Conservation (phyloP, 257 asterid genomes). For the Lycium ferocissimum region DNA sequence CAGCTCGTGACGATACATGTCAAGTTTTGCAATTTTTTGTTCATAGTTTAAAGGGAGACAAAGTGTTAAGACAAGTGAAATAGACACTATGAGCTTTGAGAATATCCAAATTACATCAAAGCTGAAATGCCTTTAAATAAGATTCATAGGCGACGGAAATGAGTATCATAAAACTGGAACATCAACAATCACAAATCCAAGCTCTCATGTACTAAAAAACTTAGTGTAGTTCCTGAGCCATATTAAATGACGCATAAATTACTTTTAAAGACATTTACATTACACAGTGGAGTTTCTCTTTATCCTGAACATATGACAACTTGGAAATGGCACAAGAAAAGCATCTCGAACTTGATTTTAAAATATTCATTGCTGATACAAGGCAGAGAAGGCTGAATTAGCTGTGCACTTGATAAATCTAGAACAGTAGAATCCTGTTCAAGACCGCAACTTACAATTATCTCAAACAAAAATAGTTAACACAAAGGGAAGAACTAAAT, state of each 20-base stretch:
- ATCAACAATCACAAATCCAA: not conserved
- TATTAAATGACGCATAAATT: not conserved
- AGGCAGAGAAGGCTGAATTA: not conserved
- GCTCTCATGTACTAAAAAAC: not conserved
- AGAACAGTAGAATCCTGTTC: not conserved
- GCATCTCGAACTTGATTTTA: not conserved
- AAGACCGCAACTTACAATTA: not conserved
- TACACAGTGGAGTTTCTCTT: not conserved
- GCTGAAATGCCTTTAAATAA: not conserved
- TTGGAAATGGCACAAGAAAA: not conserved
- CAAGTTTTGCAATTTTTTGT: not conserved
- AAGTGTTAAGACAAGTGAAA: not conserved
- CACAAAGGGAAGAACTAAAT: not conserved
- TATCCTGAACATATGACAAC: not conserved
- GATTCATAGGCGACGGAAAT: not conserved
- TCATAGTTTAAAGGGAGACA: not conserved
- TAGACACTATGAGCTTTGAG: not conserved
- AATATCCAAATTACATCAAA: not conserved
- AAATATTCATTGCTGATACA: not conserved
- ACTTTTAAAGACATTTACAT: not conserved
- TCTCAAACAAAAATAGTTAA: not conserved
- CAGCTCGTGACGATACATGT: not conserved
- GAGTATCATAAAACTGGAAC: not conserved
- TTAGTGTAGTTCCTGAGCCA: not conserved
- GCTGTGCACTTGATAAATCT: not conserved